Conservation (phyloP, 768 basidiomycete species). For the Cubamyces lactineus region DNA sequence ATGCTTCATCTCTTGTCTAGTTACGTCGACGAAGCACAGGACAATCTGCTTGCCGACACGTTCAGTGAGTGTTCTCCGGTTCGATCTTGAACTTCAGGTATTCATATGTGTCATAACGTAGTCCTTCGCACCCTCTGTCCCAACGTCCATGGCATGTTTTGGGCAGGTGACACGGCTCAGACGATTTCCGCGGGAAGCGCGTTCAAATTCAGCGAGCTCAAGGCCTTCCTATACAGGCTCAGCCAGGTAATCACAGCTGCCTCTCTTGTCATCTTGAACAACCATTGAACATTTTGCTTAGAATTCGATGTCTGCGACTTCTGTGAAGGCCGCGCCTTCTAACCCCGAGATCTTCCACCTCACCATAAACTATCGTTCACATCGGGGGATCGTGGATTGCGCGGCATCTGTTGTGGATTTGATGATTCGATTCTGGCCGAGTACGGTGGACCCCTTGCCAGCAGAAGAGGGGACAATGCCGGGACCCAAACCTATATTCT, state of each 20-base stretch:
- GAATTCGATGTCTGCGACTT: not conserved
- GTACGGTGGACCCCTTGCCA: slow-evolving; percentile 61
- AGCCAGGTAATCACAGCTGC: slow-evolving; percentile 47
- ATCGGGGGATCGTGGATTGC: slow-evolving; percentile 74
- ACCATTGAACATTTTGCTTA: too few relatives aligned
- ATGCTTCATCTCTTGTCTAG: slow-evolving; percentile 27
- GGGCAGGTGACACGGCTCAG: slow-evolving; percentile 83
- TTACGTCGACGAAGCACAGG: slow-evolving; percentile 71
- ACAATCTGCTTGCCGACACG: slow-evolving; percentile 68
- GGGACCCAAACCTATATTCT: slow-evolving; percentile 62
- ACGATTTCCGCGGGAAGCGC: slow-evolving; percentile 75
- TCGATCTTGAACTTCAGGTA: not conserved
- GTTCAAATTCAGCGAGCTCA: slow-evolving; percentile 72
- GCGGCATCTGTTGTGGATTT: slow-evolving; percentile 63
- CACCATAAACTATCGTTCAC: slow-evolving; percentile 67
- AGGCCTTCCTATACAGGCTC: slow-evolving; percentile 62
- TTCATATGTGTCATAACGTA: slow-evolving; percentile 29
- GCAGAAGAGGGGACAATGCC: slow-evolving; percentile 58
- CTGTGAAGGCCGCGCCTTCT: not conserved
- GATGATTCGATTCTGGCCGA: slow-evolving; percentile 61
- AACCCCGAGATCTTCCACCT: slow-evolving; percentile 55
- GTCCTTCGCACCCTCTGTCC: slow-evolving; percentile 63
- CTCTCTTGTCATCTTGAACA: too few relatives aligned
- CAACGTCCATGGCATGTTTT: slow-evolving; percentile 70
- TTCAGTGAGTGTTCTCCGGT: slow-evolving; percentile 38